Percentiles rank a stretch among this genome's conserved stretches.
phyloP scores from a whole-genome alignment of 306 rosid species.

The Vicia villosa region DNA sequence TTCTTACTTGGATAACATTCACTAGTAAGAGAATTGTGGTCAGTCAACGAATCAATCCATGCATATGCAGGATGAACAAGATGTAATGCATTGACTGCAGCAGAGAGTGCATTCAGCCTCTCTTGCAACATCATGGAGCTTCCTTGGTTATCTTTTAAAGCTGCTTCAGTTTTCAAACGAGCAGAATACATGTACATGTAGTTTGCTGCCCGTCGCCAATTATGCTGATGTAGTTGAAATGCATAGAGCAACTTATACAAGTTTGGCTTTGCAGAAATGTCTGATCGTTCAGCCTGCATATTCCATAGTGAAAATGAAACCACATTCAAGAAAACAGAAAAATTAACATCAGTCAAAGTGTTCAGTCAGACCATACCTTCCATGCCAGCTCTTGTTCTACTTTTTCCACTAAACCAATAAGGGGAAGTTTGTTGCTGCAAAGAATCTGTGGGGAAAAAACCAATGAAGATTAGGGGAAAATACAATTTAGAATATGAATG shows the following conservation, averaged over 20 bases:
- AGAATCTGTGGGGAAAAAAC: conserved; percentile 63
- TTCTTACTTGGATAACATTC: conserved; percentile 75
- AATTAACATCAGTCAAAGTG: conserved; percentile 29
- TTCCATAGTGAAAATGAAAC: conserved; percentile 34
- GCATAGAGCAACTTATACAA: conserved; percentile 91
- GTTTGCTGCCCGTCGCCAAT: conserved; percentile 87
- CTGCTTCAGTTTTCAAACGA: conserved; percentile 73
- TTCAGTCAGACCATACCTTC: conserved; percentile 66
- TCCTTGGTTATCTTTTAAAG: conserved; percentile 59
- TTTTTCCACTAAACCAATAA: conserved; percentile 84
- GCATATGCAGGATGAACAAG: conserved; percentile 88
- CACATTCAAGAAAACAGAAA: conserved; percentile 25
- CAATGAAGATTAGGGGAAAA: not conserved
- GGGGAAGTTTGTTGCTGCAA: conserved; percentile 85
- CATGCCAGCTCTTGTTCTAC: conserved; percentile 97
- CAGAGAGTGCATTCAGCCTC: conserved; percentile 80
- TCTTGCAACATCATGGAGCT: conserved; percentile 70
- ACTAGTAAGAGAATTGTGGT: conserved; percentile 49
- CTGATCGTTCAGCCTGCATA: conserved; percentile 87
- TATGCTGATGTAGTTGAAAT: conserved; percentile 85
- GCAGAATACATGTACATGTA: conserved; percentile 76
- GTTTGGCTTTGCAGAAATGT: conserved; percentile 82
- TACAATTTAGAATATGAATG: conserved; percentile 14
- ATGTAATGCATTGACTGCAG: conserved; percentile 80
- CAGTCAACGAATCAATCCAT: conserved; percentile 75